Percentiles rank a stretch among this genome's conserved stretches.
These are phyloP conservation scores for Coemansia biformis DNA, from an alignment of 192 early-diverging fungal genomes.

Conservation along the genomic window DNA sequence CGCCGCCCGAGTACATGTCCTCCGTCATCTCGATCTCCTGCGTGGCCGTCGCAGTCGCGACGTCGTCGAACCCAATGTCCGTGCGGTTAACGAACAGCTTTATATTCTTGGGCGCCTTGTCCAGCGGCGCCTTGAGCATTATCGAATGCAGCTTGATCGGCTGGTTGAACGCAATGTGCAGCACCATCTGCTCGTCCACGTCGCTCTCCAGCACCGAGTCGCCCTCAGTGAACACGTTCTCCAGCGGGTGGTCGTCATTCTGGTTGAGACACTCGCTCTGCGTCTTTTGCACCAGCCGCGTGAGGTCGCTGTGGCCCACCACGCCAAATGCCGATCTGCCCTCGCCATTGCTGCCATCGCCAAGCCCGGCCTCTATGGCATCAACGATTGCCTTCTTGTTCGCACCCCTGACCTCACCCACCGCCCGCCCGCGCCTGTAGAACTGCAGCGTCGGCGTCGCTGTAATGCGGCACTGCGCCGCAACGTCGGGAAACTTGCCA, in stretches of 20 bases:
- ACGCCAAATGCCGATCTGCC: constrained; percentile 43
- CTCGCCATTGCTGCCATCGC: constrained; percentile 15
- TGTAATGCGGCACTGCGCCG: constrained; percentile 31
- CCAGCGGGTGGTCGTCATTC: constrained; percentile 65
- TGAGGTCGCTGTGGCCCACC: constrained; percentile 56
- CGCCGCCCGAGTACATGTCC: constrained; percentile 60
- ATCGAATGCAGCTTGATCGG: constrained; percentile 57
- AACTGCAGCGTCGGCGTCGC: constrained; percentile 52
- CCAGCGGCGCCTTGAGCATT: constrained; percentile 52
- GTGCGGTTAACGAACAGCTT: constrained; percentile 80
- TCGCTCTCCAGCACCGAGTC: constrained; percentile 78
- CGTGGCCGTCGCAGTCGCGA: constrained; percentile 65
- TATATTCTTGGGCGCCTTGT: constrained; percentile 80
- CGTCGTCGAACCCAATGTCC: constrained; percentile 83
- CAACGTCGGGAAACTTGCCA: constrained; percentile 26
- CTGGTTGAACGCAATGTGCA: constrained; percentile 85
- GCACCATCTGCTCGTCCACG: constrained; percentile 92
- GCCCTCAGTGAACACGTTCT: constrained; percentile 70
- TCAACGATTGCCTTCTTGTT: constrained; percentile 64
- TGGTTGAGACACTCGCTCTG: constrained; percentile 86
- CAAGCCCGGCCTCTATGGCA: constrained; percentile 52
- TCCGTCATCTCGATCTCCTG: constrained; percentile 70
- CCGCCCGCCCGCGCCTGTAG: constrained; percentile 67
- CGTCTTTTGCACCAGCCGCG: constrained; percentile 58
- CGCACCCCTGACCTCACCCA: constrained; percentile 77